Base-by-base conservation (phyloP, 1,139 yeast species). In the Saccharomyces hybrid region DNA sequence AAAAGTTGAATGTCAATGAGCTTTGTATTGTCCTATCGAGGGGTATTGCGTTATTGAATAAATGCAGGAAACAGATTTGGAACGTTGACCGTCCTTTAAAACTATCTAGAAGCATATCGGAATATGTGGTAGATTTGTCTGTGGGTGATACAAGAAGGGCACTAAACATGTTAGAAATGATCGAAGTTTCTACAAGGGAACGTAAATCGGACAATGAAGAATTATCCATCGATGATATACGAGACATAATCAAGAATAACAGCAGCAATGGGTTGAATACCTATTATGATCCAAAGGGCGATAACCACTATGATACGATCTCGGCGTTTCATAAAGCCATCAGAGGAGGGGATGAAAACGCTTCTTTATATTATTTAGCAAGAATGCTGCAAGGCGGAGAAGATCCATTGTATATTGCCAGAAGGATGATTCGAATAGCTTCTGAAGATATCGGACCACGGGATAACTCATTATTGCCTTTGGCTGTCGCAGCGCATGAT, bases 291-390 rank as follows among this genome's bases (percentile, higher is more conserved):
- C 77, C 88, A 52, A 84, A 82, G 46, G 98, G 97, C 0, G 99
- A 93, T 62, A 82, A 83, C 3, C 99, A 93, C 69, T 95, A 93
- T 69, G 99, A 93, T 68, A 82, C 96, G 0, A 93, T 93, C 5
- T 87, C 96, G 46, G 97, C 97, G 1, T 85, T 95, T 61, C 98
- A 93, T 72, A 93, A 93, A 66, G 81, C 96, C 0, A 80, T 93
- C 0, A 77, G 99, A 53, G 99, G 98, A 0, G 80, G 88, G 0
- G 85, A 91, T 66, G 85, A 93, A 0, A 89, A 93, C 70, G 98
- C 98, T 0, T 85, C 98, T 0, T 73, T 93, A 57, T 90, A 85
- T 69, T 93, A 93, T 64, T 73, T 93, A 25, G 93, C 85, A 0
- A 79, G 90, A 54, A 91, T 93, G 98, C 74, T 93, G 3, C 79